Evolutionary conservation across 192 early-diverging fungal species (phyloP), one percentile per base, ranked within the genome.

Genomic region (Podila epigama): DNA sequence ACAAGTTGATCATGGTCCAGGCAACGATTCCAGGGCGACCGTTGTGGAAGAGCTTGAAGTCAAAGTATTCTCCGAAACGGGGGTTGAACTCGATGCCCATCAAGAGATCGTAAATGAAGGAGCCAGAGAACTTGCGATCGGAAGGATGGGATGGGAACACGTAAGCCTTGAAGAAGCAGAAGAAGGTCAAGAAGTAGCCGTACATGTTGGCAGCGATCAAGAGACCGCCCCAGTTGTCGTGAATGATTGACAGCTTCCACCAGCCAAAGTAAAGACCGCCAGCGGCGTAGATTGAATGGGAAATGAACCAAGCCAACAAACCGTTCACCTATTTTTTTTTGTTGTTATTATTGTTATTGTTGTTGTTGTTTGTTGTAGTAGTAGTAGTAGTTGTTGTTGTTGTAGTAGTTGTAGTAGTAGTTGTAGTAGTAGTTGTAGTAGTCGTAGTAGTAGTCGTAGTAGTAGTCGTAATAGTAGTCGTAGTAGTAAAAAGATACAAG

Each of bases 41-140:
- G 63, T 93, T 92, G 82, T 92, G 90, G 81, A 93, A 94, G 7
- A 94, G 83, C 80, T 94, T 94, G 75, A 92, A 94, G 80, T 94
- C 92, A 64, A 89, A 92, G 55, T 79, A 73, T 72, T 92, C 79
- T 41, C 92, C 92, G 61, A 92, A 65, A 31, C 92, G 83, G 37
- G 91, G 92, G 82, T 94, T 94, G 72, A 93, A 89, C 69, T 94
- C 92, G 77, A 94, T 91, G 51, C 92, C 92, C 89, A 91, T 90
- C 60, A 91, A 87, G 28, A 93, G 55, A 81, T 94, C 89, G 79
- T 93, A 94, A 54, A 91, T 83, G 39, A 85, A 68, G n/a, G 86
- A 89, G 25, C 86, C 86, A 0, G 90, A 90, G 80, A 93, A 92
- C 72, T 93, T 93, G 80, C 91, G 87, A 71, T 94, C 92, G 18